Base-by-base conservation (phyloP, 2,329 filamentous ascomycete genomes). In the Davidsoniella eucalypti region DNA sequence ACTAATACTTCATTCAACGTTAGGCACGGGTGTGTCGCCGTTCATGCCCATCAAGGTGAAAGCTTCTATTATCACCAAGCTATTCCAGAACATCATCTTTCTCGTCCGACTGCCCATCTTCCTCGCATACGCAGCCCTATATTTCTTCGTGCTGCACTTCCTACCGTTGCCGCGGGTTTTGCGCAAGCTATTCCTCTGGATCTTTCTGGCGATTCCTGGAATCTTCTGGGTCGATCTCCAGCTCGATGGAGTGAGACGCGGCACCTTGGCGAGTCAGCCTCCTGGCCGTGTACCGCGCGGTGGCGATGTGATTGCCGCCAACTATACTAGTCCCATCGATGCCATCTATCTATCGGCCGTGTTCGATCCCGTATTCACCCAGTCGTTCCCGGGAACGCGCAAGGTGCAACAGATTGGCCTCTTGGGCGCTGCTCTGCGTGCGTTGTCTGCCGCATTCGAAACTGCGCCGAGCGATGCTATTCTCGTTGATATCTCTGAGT, bases 151-250 rank as follows among this genome's bases (percentile, higher is more conserved):
- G 54, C 73, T 96, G 49, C 85, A 90, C 67, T 84, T 82, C 73
- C 75, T 94, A 12, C 87, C 87, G 0, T 61, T 78, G 17, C 74
- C 74, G 12, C 65, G 68, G 29, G 63, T 71, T 52, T 60, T 80
- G 41, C 87, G 87, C 60, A 96, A 96, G 67, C 78, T 84, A 10
- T 78, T 87, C 45, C 68, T 96, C 49, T 96, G 92, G 90, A 75
- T 79, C 54, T 76, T 96, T 56, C 76, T 98, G 57, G 83, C 80
- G 37, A 83, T 94, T 53, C 87, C 88, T 0, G 90, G 92, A 25
- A 85, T 98, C 52, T 96, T 88, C 87, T 96, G 90, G 90, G 82
- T 95, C 51, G 92, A 98, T 65, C 70, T 98, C n/a, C 90, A 95
- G 64, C 86, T 98, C 56, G 92, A 98, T 63, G 90, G 90, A 52